Base-by-base conservation (phyloP, 2,329 filamentous ascomycete genomes). In the Trichophyton verrucosum region DNA sequence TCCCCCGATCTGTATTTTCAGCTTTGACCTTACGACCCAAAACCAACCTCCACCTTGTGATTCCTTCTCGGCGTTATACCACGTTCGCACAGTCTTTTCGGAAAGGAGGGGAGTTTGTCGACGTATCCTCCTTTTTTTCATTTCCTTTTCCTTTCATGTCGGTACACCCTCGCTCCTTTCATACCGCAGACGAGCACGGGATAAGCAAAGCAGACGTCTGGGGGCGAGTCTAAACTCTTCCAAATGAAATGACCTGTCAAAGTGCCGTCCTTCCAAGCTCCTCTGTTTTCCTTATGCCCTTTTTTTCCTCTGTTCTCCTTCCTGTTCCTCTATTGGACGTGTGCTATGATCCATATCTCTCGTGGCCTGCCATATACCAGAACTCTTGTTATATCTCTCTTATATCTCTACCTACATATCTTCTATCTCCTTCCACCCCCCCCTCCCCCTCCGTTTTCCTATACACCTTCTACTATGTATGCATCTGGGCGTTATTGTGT, bases 1-100 rank as follows among this genome's bases (percentile, higher is more conserved):
- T 38, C 30, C 27, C 7, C n/a, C 51, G 13, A n/a, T 15, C 33
- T 51, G 46, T 51, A 51, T 27, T 51, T 51, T 30, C 13, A 22
- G 24, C 51, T 55, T 27, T 36, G 51, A 55, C 30, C 30, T 55
- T 55, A 55, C n/a, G 51, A 55, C 30, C 51, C 51, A 55, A 55
- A 55, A 55, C 51, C 5, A 55, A 24, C 51, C 15, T 55, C 8
- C 20, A 24, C 51, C 51, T 55, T 15, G 46, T 51, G 46, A 24
- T 51, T 55, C n/a, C 30, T 55, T 36, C 30, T 36, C 51, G 51
- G 51, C 51, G 51, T 55, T 55, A 55, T 36, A 33, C 27, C 27
- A 55, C 30, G 11, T 53, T 33, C 27, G 49, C 49, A 55, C 51
- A 27, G 27, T 36, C 51, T 33, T 36, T 36, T 33, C 4, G 51